phyloP scores from a whole-genome alignment of 495 filamentous ascomycete species.

The Chaetomium fimeti region DNA sequence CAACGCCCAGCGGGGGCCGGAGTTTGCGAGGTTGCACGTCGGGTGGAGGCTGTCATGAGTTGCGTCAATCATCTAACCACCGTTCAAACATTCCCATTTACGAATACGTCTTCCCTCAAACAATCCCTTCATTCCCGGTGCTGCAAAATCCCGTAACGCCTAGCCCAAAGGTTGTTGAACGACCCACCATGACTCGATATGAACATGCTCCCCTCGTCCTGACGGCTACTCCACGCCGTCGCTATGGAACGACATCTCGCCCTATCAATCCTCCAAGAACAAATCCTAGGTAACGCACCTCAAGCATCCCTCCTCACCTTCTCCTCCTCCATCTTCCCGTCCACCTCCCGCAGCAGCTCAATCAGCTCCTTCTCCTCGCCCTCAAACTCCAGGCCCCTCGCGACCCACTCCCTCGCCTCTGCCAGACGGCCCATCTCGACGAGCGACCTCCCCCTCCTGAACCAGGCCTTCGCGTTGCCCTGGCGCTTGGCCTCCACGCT shows the following conservation, averaged over 20 bases:
- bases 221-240: neutral
- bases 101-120: neutral
- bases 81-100: neutral
- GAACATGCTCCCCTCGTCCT: neutral
- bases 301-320: conserved; percentile 26
- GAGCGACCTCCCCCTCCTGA: conserved; percentile 76
- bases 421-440: conserved; percentile 85
- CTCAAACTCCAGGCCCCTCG: conserved; percentile 77
- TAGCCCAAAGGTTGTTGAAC: neutral
- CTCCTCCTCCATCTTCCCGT: conserved; percentile 40
- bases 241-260: too few relatives aligned
- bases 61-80: neutral
- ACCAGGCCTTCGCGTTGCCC: conserved; percentile 93
- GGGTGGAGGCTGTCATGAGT: neutral
- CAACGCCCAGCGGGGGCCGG: neutral
- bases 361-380: conserved; percentile 70
- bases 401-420: conserved; percentile 75
- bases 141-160: neutral
- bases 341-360: conserved; percentile 67
- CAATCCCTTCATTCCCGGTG: neutral
- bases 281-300: neutral
- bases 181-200: neutral
- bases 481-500: conserved; percentile 85
- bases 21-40: neutral
- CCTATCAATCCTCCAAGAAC: too few relatives aligned